phyloP scores from a whole-genome alignment of 306 rosid species.

The Hylodesmum podocarpum region DNA sequence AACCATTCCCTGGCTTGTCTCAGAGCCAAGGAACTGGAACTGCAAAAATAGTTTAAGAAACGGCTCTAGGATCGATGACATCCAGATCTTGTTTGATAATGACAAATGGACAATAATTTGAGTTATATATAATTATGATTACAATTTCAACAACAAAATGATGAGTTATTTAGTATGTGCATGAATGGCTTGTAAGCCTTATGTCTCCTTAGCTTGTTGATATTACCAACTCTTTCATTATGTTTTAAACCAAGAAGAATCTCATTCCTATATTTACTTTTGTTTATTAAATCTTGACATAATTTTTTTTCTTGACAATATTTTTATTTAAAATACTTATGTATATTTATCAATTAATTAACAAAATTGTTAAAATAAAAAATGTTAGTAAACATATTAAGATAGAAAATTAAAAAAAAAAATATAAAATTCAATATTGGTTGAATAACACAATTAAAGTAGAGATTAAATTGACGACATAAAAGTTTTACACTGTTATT shows the following conservation, averaged over 20 bases:
- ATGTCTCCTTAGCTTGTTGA: conserved; percentile 24
- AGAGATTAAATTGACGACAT: too few species aligned
- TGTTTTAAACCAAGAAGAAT: background rate
- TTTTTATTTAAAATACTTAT: too few species aligned
- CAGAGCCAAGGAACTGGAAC: conserved; percentile 13
- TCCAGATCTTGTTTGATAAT: conserved; percentile 10
- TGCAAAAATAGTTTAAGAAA: conserved; percentile 9
- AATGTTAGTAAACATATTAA: too few species aligned
- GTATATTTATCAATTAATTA: too few species aligned
- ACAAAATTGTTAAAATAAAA: too few species aligned
- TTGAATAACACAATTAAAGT: too few species aligned
- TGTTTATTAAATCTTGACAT: too few species aligned
- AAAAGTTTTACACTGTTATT: too few species aligned
- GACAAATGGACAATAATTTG: conserved; percentile 22
- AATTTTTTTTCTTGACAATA: too few species aligned
- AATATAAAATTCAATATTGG: too few species aligned
- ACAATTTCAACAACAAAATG: conserved; percentile 22
- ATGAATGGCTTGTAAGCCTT: conserved; percentile 36
- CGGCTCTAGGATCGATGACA: background rate
- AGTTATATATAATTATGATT: background rate
- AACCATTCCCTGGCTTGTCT: conserved; percentile 35
- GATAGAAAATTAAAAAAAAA: too few species aligned
- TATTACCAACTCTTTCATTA: background rate
- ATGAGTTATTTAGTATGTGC: conserved; percentile 16
- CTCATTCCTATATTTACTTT: background rate